Conservation (phyloP, 371 early-diverging fungal species). For the Haplosporangium sp. region DNA sequence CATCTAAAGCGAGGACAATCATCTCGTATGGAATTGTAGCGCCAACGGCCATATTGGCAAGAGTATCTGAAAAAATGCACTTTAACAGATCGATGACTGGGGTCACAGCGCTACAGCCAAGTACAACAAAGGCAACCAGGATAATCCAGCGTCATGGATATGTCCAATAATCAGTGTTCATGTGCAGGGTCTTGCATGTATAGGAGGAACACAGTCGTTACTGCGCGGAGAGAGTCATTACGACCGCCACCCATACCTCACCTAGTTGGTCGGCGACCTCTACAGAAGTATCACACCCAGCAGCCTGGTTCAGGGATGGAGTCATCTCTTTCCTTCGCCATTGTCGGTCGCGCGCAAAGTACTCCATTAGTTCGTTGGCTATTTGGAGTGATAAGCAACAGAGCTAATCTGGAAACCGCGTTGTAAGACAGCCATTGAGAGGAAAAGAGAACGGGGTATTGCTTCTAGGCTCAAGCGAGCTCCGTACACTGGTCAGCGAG, state of each 20-base stretch:
- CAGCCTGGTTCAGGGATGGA: too few relatives aligned
- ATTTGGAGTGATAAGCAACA: background rate
- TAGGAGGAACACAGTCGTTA: too few relatives aligned
- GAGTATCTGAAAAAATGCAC: background rate
- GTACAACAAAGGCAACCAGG: too few relatives aligned
- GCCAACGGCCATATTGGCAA: background rate
- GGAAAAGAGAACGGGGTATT: background rate
- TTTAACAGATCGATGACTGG: background rate
- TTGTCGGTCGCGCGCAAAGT: background rate
- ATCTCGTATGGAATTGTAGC: too few relatives aligned
- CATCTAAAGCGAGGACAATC: background rate
- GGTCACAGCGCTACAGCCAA: background rate
- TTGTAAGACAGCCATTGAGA: background rate
- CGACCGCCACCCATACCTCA: too few relatives aligned
- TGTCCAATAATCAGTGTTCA: background rate
- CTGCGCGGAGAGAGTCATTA: too few relatives aligned
- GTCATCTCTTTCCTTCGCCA: background rate
- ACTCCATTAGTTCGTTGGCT: background rate
- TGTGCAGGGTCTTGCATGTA: too few relatives aligned
- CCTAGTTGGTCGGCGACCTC: too few relatives aligned
- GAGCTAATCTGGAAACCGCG: conserved; percentile 6
- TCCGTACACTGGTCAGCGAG: too few relatives aligned
- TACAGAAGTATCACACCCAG: too few relatives aligned
- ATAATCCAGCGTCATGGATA: too few relatives aligned
- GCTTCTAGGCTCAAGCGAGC: background rate